These are phyloP conservation scores for Dunaliella sp. DNA, from an alignment of 139 green algal species.

Conservation along the genomic window DNA sequence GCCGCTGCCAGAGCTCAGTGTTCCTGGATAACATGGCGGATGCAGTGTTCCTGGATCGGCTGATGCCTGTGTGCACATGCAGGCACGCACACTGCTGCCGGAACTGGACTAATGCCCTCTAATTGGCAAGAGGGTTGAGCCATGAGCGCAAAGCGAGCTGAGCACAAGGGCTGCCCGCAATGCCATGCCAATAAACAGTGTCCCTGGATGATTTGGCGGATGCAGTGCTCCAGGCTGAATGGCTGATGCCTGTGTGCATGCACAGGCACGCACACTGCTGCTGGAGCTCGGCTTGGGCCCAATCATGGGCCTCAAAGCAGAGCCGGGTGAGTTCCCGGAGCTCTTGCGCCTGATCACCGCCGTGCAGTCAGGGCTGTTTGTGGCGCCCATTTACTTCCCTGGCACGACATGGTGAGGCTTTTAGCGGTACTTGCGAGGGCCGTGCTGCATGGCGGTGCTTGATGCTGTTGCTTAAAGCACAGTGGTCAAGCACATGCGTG, in stretches of 20 bases:
- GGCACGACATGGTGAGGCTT: conserved; percentile 4
- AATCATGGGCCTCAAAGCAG: background rate
- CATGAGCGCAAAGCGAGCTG: background rate
- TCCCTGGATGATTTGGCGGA: background rate
- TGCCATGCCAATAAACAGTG: too few species aligned
- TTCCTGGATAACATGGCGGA: background rate
- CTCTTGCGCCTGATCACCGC: background rate
- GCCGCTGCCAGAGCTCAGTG: too few species aligned
- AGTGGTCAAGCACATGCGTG: too few species aligned
- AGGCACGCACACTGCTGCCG: too few species aligned
- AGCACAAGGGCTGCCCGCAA: too few species aligned
- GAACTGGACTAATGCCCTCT: too few species aligned
- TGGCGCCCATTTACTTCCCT: background rate
- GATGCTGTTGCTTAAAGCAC: too few species aligned
- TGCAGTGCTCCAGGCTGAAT: background rate
- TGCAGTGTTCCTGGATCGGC: background rate
- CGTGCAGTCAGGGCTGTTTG: conserved; percentile 1
- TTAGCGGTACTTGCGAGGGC: too few species aligned
- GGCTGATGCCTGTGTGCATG: background rate
- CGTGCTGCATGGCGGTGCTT: too few species aligned
- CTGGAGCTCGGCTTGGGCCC: conserved; percentile 1
- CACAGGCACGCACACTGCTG: background rate
- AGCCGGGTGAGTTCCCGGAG: background rate
- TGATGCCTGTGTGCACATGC: too few species aligned
- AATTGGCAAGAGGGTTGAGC: too few species aligned